phyloP scores from a whole-genome alignment of 2,329 filamentous ascomycete species.

The Colletotrichum sp. region DNA sequence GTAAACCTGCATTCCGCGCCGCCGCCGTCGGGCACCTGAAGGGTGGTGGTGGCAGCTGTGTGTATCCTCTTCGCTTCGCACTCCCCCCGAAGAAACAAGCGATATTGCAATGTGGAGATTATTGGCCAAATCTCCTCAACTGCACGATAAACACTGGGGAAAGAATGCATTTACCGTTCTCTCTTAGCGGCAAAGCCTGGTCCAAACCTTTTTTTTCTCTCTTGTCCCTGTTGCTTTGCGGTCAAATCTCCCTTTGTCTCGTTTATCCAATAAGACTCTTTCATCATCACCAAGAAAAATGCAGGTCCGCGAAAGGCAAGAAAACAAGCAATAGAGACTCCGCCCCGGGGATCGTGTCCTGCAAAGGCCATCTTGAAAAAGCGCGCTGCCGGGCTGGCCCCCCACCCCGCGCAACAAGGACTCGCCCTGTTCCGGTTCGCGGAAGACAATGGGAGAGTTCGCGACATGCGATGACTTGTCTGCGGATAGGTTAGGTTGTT shows the following conservation, averaged over 20 bases:
- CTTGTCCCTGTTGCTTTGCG: neutral
- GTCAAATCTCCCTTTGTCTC: neutral
- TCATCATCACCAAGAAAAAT: neutral
- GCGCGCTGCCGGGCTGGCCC: neutral
- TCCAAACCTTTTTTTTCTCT: neutral
- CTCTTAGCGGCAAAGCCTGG: neutral
- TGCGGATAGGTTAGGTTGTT: neutral
- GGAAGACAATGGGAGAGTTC: constrained; percentile 16
- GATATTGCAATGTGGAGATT: constrained; percentile 23
- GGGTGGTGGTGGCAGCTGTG: neutral
- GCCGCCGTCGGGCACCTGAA: neutral
- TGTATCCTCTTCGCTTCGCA: neutral
- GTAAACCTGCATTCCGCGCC: neutral
- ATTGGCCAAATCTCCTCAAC: constrained; percentile 1
- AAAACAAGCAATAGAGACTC: neutral
- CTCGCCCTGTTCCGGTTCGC: constrained; percentile 13
- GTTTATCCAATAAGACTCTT: neutral
- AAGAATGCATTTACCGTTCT: constrained; percentile 1
- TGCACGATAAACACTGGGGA: constrained; percentile 1
- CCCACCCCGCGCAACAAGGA: neutral
- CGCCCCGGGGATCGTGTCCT: constrained; percentile 3
- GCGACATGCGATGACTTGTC: constrained; percentile 21
- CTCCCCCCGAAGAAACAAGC: constrained; percentile 5
- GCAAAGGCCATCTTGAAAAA: neutral
- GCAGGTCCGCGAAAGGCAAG: neutral